Conservation (phyloP, 192 early-diverging fungal species). For the Lobosporangium transversale region DNA sequence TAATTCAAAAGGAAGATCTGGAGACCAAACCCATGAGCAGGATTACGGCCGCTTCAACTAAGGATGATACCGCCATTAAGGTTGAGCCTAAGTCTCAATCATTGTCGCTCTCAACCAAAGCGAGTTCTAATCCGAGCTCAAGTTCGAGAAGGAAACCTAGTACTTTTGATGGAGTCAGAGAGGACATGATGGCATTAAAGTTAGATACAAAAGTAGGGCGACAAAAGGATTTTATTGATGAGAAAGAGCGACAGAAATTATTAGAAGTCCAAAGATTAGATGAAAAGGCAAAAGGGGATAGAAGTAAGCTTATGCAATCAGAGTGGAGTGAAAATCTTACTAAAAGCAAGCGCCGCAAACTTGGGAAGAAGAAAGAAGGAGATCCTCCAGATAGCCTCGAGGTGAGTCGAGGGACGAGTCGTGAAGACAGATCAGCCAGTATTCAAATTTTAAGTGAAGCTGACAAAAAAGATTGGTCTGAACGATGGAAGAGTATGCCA, state of each 20-base stretch:
- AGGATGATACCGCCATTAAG: neutral
- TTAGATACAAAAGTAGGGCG: conserved; percentile 34
- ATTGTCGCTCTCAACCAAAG: neutral
- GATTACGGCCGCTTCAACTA: neutral
- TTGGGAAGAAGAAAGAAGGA: conserved; percentile 2
- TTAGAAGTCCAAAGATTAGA: neutral
- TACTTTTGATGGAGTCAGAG: conserved; percentile 24
- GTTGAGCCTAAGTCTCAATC: neutral
- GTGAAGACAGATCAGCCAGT: neutral
- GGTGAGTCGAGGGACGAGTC: neutral
- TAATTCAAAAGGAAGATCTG: neutral
- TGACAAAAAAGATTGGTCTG: conserved; percentile 39
- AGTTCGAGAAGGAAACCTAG: conserved; percentile 13
- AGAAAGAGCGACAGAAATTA: conserved; percentile 5
- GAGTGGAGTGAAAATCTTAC: conserved; percentile 7
- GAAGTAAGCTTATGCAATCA: conserved; percentile 33
- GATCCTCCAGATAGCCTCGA: neutral
- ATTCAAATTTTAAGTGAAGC: conserved; percentile 15
- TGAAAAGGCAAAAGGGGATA: neutral
- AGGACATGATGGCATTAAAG: conserved; percentile 36
- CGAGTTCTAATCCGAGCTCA: no score
- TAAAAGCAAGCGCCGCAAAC: conserved; percentile 30
- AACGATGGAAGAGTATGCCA: conserved; percentile 34
- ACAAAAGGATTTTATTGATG: conserved; percentile 36
- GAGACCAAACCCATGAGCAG: no score